Conservation (phyloP, 108 stramenopile genomes). For the Discostella stelligeroides region DNA sequence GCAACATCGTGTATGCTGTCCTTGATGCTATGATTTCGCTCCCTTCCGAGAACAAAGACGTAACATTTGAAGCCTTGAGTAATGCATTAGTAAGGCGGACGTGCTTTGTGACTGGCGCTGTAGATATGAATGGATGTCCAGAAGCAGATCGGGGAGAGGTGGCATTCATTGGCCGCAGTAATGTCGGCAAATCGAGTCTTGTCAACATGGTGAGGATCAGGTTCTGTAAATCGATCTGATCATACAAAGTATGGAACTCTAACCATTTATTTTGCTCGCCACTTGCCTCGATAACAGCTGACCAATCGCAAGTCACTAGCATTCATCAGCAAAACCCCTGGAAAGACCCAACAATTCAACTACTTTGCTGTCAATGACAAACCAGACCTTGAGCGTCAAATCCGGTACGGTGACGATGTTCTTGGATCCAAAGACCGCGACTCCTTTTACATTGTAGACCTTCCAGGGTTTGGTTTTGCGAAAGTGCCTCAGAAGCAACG, state of each 20-base stretch:
- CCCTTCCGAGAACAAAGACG: conserved; percentile 83
- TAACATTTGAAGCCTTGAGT: conserved; percentile 81
- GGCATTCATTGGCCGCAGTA: conserved; percentile 90
- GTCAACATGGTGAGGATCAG: conserved; percentile 78
- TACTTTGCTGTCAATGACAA: conserved; percentile 94
- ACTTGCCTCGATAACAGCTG: conserved; percentile 35
- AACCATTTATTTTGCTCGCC: background rate
- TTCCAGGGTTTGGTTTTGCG: conserved; percentile 97
- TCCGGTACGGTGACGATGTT: conserved; percentile 82
- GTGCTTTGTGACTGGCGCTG: conserved; percentile 87
- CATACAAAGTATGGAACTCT: background rate
- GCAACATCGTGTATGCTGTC: conserved; percentile 72
- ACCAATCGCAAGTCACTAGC: conserved; percentile 93
- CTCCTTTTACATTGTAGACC: conserved; percentile 91
- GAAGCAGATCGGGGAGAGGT: conserved; percentile 83
- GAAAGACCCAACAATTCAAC: conserved; percentile 97
- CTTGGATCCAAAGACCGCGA: conserved; percentile 78
- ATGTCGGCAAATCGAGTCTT: conserved; percentile 92
- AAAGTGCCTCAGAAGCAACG: conserved; percentile 83
- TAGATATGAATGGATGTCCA: conserved; percentile 85
- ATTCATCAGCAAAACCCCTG: conserved; percentile 92
- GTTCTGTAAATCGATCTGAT: background rate
- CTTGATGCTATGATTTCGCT: conserved; percentile 82
- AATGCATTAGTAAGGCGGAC: conserved; percentile 84
- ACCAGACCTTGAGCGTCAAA: conserved; percentile 78